Conservation (phyloP, 257 asterid genomes). For the Forsythia viridissima region DNA sequence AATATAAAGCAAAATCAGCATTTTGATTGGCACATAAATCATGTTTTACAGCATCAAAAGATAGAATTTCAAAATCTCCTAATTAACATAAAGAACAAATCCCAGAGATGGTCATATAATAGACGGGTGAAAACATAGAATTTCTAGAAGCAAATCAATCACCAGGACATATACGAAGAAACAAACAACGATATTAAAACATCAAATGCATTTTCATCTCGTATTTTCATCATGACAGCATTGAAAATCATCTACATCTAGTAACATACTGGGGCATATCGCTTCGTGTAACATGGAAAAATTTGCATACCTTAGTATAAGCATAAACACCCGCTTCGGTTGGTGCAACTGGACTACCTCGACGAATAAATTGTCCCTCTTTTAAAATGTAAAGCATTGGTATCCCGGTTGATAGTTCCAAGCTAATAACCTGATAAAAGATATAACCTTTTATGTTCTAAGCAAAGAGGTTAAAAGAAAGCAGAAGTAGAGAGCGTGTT, state of each 20-base stretch:
- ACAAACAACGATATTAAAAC: neutral
- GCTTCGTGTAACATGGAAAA: constrained; percentile 1
- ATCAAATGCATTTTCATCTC: neutral
- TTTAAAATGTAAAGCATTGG: constrained; percentile 97
- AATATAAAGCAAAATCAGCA: neutral
- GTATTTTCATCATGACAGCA: neutral
- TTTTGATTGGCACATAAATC: neutral
- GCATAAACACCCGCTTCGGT: constrained; percentile 91
- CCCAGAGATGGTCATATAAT: neutral
- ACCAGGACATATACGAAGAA: neutral
- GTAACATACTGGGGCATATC: neutral
- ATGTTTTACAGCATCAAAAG: too few species aligned
- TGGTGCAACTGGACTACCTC: constrained; percentile 98
- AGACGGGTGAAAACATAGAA: neutral
- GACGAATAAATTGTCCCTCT: constrained; percentile 79
- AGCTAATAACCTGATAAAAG: constrained; percentile 75
- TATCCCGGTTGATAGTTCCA: constrained; percentile 95
- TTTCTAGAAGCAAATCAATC: neutral
- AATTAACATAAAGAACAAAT: neutral
- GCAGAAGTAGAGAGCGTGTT: neutral
- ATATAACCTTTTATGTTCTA: constrained; percentile 1
- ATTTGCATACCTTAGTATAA: constrained; percentile 74
- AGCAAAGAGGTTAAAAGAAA: neutral
- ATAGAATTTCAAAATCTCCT: neutral
- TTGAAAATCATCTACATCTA: neutral